These are phyloP conservation scores for Clarkia xantiana DNA, from an alignment of 345 rosid species.

Conservation along the genomic window DNA sequence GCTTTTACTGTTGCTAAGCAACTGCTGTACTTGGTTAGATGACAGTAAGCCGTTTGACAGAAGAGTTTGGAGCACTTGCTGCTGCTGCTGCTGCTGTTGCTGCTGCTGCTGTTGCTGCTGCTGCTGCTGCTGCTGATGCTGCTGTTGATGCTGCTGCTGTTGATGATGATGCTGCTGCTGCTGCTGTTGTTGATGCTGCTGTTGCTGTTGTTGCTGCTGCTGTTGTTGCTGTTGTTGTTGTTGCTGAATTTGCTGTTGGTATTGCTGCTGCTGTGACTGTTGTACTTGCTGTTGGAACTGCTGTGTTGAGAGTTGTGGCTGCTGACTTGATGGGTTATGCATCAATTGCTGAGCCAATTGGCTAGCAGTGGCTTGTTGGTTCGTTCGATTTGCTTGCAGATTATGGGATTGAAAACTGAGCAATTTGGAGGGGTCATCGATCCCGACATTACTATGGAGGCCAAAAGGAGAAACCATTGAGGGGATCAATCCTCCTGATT, in stretches of 20 bases:
- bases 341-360: constrained; percentile 44
- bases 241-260: constrained; percentile 47
- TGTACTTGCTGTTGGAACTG: too few species aligned
- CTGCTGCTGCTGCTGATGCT: constrained; percentile 9
- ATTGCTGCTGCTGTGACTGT: too few species aligned
- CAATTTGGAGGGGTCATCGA: constrained; percentile 72
- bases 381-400: constrained; percentile 52
- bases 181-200: constrained; percentile 20
- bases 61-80: constrained; percentile 27
- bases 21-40: constrained; percentile 12
- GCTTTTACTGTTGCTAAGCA: constrained; percentile 25
- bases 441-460: constrained; percentile 37
- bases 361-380: constrained; percentile 34
- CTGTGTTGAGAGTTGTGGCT: too few species aligned
- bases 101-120: constrained; percentile 16
- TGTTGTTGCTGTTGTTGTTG: constrained; percentile 24
- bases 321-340: too few species aligned
- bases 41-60: constrained; percentile 17
- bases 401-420: constrained; percentile 65
- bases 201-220: constrained; percentile 30
- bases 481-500: constrained; percentile 53
- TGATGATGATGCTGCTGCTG: constrained; percentile 19
- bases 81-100: constrained; percentile 20
- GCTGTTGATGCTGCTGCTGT: constrained; percentile 21
- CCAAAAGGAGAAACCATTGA: constrained; percentile 44